These are phyloP conservation scores for Cladosporium oxysporum DNA, from an alignment of 2,329 filamentous ascomycete genomes.

Conservation along the genomic window DNA sequence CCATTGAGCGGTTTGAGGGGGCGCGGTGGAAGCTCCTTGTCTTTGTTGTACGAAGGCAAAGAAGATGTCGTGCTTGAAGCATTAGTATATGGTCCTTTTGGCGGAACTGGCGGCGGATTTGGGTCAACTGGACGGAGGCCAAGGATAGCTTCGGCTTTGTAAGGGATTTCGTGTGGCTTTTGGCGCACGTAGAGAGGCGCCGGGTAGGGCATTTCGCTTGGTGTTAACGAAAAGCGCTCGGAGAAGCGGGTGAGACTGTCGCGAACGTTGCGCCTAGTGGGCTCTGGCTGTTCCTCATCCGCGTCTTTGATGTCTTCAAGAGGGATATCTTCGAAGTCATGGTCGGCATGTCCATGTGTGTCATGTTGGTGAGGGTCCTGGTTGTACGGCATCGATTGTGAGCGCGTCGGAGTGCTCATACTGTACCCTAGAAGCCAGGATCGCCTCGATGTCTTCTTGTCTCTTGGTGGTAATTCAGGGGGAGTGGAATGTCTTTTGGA, in stretches of 20 bases:
- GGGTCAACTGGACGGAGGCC: constrained; percentile 10
- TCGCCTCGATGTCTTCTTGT: background rate
- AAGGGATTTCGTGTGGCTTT: background rate
- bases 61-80: constrained; percentile 25
- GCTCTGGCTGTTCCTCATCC: background rate
- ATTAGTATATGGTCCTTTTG: background rate
- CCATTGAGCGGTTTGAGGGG: constrained; percentile 26
- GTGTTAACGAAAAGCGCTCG: constrained; percentile 20
- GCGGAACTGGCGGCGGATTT: constrained; percentile 16
- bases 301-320: background rate
- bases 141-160: constrained; percentile 20
- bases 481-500: constrained; percentile 5
- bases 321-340: constrained; percentile 12
- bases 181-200: background rate
- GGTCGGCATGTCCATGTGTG: background rate
- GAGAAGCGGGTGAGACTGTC: constrained; percentile 8
- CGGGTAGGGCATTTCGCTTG: constrained; percentile 25
- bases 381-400: background rate
- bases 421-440: constrained; percentile 10
- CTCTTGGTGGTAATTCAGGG: background rate
- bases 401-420: background rate
- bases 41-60: constrained; percentile 24
- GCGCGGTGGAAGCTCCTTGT: background rate
- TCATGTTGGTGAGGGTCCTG: background rate
- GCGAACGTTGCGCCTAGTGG: constrained; percentile 8